Conservation (phyloP, 2,329 filamentous ascomycete genomes). For the Nigrospora oryzae region DNA sequence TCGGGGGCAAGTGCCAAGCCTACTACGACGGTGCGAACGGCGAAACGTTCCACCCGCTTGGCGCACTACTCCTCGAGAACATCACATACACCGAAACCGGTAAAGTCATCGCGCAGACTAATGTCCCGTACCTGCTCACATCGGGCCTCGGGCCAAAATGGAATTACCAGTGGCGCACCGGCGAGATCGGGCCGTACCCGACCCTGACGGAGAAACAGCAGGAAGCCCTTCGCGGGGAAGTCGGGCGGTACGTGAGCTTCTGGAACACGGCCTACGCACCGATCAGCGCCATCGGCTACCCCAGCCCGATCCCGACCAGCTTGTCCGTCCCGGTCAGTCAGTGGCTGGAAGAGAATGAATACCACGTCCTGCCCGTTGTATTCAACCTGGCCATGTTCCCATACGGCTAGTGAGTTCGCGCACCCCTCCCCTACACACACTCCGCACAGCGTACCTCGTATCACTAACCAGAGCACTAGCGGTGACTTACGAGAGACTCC, state of each 20-base stretch:
- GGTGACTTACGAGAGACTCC: neutral
- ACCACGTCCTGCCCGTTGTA: neutral
- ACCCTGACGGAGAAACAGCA: neutral
- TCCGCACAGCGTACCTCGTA: too few relatives aligned
- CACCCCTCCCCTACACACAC: neutral
- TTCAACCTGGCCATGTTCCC: neutral
- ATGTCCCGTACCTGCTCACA: neutral
- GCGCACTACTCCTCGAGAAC: neutral
- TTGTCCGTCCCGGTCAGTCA: neutral
- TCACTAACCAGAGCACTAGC: neutral
- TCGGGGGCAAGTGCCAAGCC: neutral
- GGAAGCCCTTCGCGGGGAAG: neutral
- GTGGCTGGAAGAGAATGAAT: neutral
- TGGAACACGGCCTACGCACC: neutral
- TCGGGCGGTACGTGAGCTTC: neutral
- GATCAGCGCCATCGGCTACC: neutral
- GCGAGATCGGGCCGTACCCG: neutral
- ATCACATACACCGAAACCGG: neutral
- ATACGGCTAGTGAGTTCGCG: neutral
- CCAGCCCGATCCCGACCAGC: neutral
- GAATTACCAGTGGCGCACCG: neutral
- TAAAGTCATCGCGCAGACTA: neutral
- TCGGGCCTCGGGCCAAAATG: neutral
- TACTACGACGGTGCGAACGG: neutral
- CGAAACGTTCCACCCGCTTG: neutral